These are phyloP conservation scores for Choanephora cucurbitarum DNA, from an alignment of 371 early-diverging fungal species.

Conservation along the genomic window DNA sequence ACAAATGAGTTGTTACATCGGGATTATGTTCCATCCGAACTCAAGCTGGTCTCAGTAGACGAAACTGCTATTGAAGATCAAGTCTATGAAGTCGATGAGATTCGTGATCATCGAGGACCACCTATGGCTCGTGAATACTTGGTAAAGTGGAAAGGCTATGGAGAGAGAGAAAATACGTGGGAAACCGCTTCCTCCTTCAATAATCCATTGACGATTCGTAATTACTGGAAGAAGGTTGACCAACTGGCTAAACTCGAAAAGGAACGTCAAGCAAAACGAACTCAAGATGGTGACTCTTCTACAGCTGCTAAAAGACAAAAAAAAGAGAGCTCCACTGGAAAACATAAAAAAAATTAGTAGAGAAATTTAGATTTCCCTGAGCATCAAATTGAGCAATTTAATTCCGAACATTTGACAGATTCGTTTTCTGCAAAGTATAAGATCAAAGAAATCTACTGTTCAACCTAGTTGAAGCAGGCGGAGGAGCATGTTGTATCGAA, in stretches of 20 bases:
- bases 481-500: too few relatives aligned
- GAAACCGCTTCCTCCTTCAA: slow-evolving; percentile 6
- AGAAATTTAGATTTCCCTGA: too few relatives aligned
- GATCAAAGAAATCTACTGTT: too few relatives aligned
- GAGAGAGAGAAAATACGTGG: slow-evolving; percentile 15
- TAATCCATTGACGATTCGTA: not conserved
- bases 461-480: too few relatives aligned
- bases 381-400: too few relatives aligned
- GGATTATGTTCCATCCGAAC: slow-evolving; percentile 8
- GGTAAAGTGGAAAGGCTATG: slow-evolving; percentile 10
- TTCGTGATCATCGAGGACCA: slow-evolving; percentile 8
- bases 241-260: not conserved
- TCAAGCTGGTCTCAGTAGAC: slow-evolving; percentile 1
- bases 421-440: too few relatives aligned
- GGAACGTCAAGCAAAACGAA: not conserved
- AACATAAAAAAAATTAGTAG: too few relatives aligned
- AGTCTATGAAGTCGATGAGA: slow-evolving; percentile 8
- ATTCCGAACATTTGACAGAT: too few relatives aligned
- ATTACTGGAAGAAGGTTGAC: slow-evolving; percentile 13
- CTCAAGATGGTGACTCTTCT: too few relatives aligned
- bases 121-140: slow-evolving; percentile 1
- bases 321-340: too few relatives aligned
- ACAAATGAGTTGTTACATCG: slow-evolving; percentile 8
- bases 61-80: slow-evolving; percentile 9
- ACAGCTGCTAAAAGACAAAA: too few relatives aligned